Percentiles rank a stretch among this genome's conserved stretches.
Evolutionary conservation across 225 moss, liverwort and hornwort genomes (phyloP).

Genomic region (Straminergon stramineum): DNA sequence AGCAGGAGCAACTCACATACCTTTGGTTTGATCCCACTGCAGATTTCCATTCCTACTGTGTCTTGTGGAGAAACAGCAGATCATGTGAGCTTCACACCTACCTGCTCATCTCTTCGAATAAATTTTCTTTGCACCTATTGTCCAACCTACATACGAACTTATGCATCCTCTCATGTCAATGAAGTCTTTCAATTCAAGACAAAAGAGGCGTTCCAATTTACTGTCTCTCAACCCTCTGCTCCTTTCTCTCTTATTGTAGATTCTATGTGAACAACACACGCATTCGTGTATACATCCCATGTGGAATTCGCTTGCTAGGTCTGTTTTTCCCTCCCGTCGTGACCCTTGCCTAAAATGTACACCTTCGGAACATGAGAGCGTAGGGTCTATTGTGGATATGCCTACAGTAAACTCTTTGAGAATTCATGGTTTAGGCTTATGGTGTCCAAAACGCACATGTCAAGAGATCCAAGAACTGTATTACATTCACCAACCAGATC

Average conservation of each 20-base stretch:
- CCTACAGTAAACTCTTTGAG: background rate
- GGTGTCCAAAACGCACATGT: background rate
- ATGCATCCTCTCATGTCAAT: background rate
- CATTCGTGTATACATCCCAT: slow-evolving; percentile 10
- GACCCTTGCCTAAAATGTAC: background rate
- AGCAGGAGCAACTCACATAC: slow-evolving; percentile 16
- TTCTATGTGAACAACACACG: slow-evolving; percentile 27
- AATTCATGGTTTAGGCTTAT: background rate
- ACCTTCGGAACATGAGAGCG: background rate
- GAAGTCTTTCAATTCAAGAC: background rate
- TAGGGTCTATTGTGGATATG: background rate
- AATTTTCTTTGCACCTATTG: background rate
- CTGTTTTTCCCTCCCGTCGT: too few species aligned
- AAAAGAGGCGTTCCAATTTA: background rate
- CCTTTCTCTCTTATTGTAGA: background rate
- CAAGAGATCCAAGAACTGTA: background rate
- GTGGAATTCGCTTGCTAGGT: too few species aligned
- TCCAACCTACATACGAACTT: background rate
- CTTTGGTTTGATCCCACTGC: slow-evolving; percentile 27
- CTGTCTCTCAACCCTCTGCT: background rate
- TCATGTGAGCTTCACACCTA: slow-evolving; percentile 1
- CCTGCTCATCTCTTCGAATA: background rate
- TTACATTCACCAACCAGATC: background rate
- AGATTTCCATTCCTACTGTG: background rate
- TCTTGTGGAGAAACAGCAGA: slow-evolving; percentile 24